Conservation (phyloP, 768 basidiomycete genomes). For the Boletales sp. region DNA sequence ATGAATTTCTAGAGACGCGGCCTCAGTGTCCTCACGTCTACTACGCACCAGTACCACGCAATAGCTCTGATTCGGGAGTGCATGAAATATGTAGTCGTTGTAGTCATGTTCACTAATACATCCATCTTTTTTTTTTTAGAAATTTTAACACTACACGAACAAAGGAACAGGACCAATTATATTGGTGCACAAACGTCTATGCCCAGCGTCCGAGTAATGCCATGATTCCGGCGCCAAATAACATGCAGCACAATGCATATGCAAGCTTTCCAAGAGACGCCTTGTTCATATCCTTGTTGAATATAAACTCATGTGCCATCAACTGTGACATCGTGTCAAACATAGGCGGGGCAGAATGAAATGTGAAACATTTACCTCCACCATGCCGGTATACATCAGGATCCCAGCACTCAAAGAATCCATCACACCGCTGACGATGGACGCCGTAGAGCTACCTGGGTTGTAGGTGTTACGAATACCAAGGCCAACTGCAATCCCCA, state of each 20-base stretch:
- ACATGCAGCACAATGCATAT: conserved; percentile 75
- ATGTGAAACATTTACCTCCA: conserved; percentile 50
- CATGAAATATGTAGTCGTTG: too few relatives aligned
- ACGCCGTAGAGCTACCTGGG: conserved; percentile 69
- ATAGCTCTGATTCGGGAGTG: too few relatives aligned
- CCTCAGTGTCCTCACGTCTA: too few relatives aligned
- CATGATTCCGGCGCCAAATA: conserved; percentile 87
- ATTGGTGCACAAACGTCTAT: conserved; percentile 26
- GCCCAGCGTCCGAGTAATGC: conserved; percentile 89
- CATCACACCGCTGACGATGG: conserved; percentile 79
- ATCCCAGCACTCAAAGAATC: conserved; percentile 88
- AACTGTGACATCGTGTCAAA: conserved; percentile 43
- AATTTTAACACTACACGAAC: too few relatives aligned
- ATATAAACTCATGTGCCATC: conserved; percentile 92
- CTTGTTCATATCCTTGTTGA: conserved; percentile 82
- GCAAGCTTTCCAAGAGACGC: conserved; percentile 59
- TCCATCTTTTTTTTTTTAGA: too few relatives aligned
- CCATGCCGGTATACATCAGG: conserved; percentile 81
- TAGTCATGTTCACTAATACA: too few relatives aligned
- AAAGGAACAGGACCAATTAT: neutral
- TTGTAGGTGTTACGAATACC: conserved; percentile 78
- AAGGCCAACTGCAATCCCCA: conserved; percentile 85
- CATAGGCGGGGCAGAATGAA: neutral
- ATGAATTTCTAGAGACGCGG: too few relatives aligned
- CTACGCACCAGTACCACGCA: too few relatives aligned